Percentiles rank a stretch among this genome's conserved stretches.
Evolutionary conservation across 2,329 filamentous ascomycete species (phyloP).

Genomic region (Furcasterigmium furcatum): DNA sequence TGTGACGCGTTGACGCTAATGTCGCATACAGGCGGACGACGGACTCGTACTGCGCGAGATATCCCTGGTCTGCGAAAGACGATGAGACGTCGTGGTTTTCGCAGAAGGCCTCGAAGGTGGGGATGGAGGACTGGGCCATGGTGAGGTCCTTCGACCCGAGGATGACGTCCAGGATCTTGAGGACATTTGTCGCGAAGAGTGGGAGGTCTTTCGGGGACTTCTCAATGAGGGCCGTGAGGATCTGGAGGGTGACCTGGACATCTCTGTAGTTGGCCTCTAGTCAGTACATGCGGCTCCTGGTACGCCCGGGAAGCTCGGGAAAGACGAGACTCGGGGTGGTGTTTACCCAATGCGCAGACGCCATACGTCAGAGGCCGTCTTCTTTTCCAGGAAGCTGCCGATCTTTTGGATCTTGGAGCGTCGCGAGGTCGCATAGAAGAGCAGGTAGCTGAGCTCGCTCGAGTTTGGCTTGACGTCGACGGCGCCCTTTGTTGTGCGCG

Average conservation of each 20-base stretch:
- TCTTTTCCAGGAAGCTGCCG: conserved; percentile 89
- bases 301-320: neutral
- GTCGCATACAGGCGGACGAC: conserved; percentile 77
- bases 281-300: conserved; percentile 1
- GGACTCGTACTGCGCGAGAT: conserved; percentile 77
- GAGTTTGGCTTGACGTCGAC: conserved; percentile 94
- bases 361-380: conserved; percentile 88
- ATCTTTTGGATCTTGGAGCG: conserved; percentile 96
- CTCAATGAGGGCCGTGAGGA: conserved; percentile 86
- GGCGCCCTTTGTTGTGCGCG: conserved; percentile 83
- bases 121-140: conserved; percentile 86
- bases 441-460: conserved; percentile 92
- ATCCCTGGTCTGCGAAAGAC: conserved; percentile 81
- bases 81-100: conserved; percentile 82
- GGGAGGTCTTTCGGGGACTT: conserved; percentile 88
- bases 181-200: conserved; percentile 79
- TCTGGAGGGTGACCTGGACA: conserved; percentile 92
- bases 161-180: conserved; percentile 80
- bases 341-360: conserved; percentile 77
- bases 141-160: conserved; percentile 84
- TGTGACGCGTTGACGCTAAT: conserved; percentile 66
- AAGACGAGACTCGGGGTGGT: neutral
- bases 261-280: conserved; percentile 29
- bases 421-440: conserved; percentile 94
- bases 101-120: conserved; percentile 86